Percentiles rank a stretch among this genome's conserved stretches.
phyloP scores from a whole-genome alignment of 2,329 filamentous ascomycete species.

The Thielaviopsis punctulata region DNA sequence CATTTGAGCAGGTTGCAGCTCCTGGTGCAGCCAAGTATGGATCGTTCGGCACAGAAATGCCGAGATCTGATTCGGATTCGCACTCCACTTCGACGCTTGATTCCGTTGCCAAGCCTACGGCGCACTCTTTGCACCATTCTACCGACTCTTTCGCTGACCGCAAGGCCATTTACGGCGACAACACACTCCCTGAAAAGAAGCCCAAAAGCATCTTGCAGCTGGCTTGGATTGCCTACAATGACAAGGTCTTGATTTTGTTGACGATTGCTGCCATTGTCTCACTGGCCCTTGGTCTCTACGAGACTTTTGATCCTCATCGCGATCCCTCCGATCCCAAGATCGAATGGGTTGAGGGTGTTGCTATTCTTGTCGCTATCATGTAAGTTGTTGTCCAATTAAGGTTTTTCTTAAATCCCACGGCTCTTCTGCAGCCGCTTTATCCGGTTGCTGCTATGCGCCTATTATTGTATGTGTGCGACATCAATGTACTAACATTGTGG shows the following conservation, averaged over 20 bases:
- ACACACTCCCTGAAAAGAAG: slow-evolving; percentile 42
- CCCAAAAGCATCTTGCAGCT: slow-evolving; percentile 39
- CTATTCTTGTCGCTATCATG: slow-evolving; percentile 13
- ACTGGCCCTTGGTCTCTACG: slow-evolving; percentile 51
- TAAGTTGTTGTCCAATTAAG: slow-evolving; percentile 25
- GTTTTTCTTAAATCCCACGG: neutral
- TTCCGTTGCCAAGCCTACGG: neutral
- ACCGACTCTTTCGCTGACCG: slow-evolving; percentile 28
- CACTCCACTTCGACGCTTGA: neutral
- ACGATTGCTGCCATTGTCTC: slow-evolving; percentile 53
- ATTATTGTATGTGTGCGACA: neutral
- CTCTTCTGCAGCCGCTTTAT: neutral
- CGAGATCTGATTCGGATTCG: neutral
- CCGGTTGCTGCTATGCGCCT: neutral
- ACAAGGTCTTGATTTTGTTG: slow-evolving; percentile 54
- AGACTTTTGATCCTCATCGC: slow-evolving; percentile 32
- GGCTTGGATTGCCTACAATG: slow-evolving; percentile 55
- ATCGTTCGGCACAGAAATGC: neutral
- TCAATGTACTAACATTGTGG: neutral
- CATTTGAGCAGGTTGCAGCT: slow-evolving; percentile 42
- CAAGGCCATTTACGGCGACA: slow-evolving; percentile 41
- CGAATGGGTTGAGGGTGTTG: slow-evolving; percentile 16
- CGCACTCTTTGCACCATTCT: neutral
- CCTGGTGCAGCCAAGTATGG: slow-evolving; percentile 8
- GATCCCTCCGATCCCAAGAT: slow-evolving; percentile 17